phyloP scores from a whole-genome alignment of 1,139 yeast genomes.

The Pichia sp. region DNA sequence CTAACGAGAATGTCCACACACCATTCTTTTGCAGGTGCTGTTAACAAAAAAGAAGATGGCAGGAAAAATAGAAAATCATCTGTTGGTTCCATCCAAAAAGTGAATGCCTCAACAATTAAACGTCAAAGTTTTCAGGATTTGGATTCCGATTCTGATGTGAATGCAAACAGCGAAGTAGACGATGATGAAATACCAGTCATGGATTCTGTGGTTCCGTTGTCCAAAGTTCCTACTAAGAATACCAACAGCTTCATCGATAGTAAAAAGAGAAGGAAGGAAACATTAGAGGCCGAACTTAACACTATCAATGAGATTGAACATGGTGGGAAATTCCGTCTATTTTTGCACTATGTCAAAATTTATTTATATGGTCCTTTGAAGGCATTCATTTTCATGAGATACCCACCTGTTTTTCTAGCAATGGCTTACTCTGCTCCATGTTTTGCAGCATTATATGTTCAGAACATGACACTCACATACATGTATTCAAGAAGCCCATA shows the following conservation, averaged over 20 bases:
- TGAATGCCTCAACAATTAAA: not conserved
- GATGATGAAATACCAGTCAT: slow-evolving; percentile 27
- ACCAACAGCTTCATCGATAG: slow-evolving; percentile 28
- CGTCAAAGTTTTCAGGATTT: not conserved
- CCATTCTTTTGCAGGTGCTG: slow-evolving; percentile 17
- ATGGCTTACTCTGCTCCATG: slow-evolving; percentile 62
- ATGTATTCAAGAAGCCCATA: slow-evolving; percentile 65
- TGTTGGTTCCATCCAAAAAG: not conserved
- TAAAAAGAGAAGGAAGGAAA: slow-evolving; percentile 26
- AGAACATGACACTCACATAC: slow-evolving; percentile 70
- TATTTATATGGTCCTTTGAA: slow-evolving; percentile 46
- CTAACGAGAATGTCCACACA: slow-evolving; percentile 26
- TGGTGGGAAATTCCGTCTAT: slow-evolving; percentile 18
- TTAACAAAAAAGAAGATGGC: not conserved
- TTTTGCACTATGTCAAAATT: slow-evolving; percentile 36
- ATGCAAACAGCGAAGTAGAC: slow-evolving; percentile 3
- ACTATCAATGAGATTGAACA: slow-evolving; percentile 23
- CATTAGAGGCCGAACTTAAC: slow-evolving; percentile 28
- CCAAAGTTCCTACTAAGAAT: slow-evolving; percentile 30
- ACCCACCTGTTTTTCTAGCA: slow-evolving; percentile 72
- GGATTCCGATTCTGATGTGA: not conserved
- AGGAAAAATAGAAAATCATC: slow-evolving; percentile 11
- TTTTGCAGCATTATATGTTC: slow-evolving; percentile 65
- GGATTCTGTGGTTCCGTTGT: slow-evolving; percentile 34
- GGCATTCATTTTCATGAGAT: slow-evolving; percentile 48